Evolutionary conservation across 768 basidiomycete species (phyloP).

Genomic region (Terana coerulea): DNA sequence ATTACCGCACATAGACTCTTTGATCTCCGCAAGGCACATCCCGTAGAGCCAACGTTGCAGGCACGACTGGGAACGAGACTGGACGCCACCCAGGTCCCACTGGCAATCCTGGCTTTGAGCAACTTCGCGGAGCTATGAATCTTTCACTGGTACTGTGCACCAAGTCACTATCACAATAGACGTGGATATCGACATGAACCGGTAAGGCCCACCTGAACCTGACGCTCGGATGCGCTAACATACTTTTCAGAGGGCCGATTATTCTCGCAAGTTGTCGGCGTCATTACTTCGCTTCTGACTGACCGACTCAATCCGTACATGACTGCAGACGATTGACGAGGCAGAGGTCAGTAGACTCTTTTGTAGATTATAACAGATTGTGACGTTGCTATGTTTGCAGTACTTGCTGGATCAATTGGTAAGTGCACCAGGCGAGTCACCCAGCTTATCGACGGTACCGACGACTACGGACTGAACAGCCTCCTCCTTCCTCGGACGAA

Average conservation of each 20-base stretch:
- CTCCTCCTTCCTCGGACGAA: constrained; percentile 20
- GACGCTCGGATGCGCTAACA: too few relatives aligned
- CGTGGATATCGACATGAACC: neutral
- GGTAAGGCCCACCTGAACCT: too few relatives aligned
- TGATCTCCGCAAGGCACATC: too few relatives aligned
- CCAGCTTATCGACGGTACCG: neutral
- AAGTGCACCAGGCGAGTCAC: neutral
- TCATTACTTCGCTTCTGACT: neutral
- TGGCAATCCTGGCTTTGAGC: too few relatives aligned
- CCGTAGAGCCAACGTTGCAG: too few relatives aligned
- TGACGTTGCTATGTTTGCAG: constrained; percentile 1
- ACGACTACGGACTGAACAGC: too few relatives aligned
- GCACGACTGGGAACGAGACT: too few relatives aligned
- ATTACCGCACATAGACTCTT: too few relatives aligned
- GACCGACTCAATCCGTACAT: neutral
- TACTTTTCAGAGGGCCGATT: constrained; percentile 3
- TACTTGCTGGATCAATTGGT: constrained; percentile 25
- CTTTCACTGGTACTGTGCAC: neutral
- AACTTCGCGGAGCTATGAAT: too few relatives aligned
- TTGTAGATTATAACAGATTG: neutral
- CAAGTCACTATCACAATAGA: neutral
- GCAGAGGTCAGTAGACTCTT: constrained; percentile 16
- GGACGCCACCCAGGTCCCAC: too few relatives aligned
- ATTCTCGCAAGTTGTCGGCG: neutral
- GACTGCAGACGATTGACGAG: constrained; percentile 22